Conservation (phyloP, 2,329 filamentous ascomycete species). For the Rhynchosporium secalis region DNA sequence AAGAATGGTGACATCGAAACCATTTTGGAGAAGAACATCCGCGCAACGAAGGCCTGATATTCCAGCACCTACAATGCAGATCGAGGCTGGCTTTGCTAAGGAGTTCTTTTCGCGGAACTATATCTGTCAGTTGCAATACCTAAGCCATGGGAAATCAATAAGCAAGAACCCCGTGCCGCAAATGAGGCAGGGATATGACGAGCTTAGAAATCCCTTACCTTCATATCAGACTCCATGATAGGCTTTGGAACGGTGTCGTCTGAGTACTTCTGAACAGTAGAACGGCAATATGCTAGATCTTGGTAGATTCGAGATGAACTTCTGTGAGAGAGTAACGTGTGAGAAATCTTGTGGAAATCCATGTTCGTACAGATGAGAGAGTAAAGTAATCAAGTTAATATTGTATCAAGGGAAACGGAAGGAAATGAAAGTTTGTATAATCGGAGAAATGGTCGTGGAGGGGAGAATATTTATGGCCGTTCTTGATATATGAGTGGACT, state of each 20-base stretch:
- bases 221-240: slow-evolving; percentile 22
- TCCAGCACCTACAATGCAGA: slow-evolving; percentile 55
- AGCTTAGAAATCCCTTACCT: slow-evolving; percentile 16
- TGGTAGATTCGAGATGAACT: slow-evolving; percentile 31
- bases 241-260: slow-evolving; percentile 16
- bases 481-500: no score
- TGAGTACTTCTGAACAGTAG: slow-evolving; percentile 14
- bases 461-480: no score
- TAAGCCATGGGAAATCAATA: not conserved
- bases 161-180: not conserved
- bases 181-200: not conserved
- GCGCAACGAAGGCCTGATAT: slow-evolving; percentile 57
- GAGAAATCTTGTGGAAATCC: slow-evolving; percentile 29
- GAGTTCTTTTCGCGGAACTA: not conserved
- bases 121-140: not conserved
- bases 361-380: slow-evolving; percentile 20
- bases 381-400: not conserved
- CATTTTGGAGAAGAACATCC: slow-evolving; percentile 53
- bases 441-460: no score
- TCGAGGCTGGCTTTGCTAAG: slow-evolving; percentile 11
- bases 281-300: slow-evolving; percentile 30
- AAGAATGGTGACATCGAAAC: slow-evolving; percentile 56
- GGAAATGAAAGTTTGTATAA: not conserved
- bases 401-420: not conserved
- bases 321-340: slow-evolving; percentile 31